phyloP scores from a whole-genome alignment of 2,329 filamentous ascomycete genomes.

The Calonectria ilicicola region DNA sequence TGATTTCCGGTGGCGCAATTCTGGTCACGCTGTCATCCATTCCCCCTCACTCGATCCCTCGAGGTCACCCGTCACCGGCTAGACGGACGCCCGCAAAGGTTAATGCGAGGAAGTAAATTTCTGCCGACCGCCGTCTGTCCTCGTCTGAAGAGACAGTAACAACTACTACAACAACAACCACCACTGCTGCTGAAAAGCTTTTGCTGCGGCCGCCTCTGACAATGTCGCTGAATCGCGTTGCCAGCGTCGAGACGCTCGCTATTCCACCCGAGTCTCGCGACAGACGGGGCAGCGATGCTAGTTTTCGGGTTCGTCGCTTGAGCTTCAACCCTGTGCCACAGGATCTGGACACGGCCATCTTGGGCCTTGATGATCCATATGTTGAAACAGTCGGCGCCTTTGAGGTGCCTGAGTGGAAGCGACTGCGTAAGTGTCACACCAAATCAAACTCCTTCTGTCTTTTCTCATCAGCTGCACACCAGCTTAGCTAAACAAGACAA shows the following conservation, averaged over 20 bases:
- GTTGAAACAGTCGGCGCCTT: conserved; percentile 64
- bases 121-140: neutral
- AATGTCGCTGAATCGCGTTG: conserved; percentile 67
- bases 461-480: neutral
- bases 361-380: conserved; percentile 50
- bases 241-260: conserved; percentile 65
- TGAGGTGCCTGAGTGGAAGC: conserved; percentile 66
- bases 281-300: conserved; percentile 58
- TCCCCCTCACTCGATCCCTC: neutral
- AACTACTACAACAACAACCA: no score
- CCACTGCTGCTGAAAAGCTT: neutral
- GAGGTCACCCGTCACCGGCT: neutral
- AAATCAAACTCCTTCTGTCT: neutral
- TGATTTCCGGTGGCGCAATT: conserved; percentile 29
- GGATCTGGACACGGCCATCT: conserved; percentile 59
- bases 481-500: neutral
- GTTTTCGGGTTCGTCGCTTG: conserved; percentile 60
- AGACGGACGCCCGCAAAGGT: neutral
- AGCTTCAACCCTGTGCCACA: conserved; percentile 68
- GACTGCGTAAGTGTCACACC: conserved; percentile 55
- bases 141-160: neutral
- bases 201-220: neutral
- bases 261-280: conserved; percentile 42
- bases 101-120: neutral
- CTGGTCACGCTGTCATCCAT: conserved; percentile 23